Base-by-base conservation (phyloP, 2,329 filamentous ascomycete genomes). In the Fusarium illudens region DNA sequence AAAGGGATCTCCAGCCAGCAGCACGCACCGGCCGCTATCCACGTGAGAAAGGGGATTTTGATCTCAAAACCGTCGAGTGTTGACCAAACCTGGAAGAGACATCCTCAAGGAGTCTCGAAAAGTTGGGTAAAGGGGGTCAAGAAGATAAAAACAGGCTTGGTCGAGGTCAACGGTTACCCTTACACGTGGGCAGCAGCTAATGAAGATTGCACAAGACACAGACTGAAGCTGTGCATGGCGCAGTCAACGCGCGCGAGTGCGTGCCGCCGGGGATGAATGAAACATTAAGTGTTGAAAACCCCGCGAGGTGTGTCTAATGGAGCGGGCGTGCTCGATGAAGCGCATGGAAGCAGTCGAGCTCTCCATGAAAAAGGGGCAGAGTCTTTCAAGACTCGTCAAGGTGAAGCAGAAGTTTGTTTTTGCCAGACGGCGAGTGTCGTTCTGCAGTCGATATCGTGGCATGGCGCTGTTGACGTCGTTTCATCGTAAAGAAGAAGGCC, bases 201-300 rank as follows among this genome's bases (percentile, higher is more conserved):
- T 44, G 20, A 58, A 57, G 32, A n/a, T 53, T 66, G 34, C 55
- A 52, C 52, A 61, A 69, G 58, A 36, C 29, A 57, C 15, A 61
- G 44, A 27, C 32, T 29, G 29, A 37, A 29, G 39, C 61, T 51
- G 53, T 64, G 60, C 68, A 65, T 67, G 64, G 75, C 71, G 75
- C 62, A 71, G 62, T 75, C 75, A 74, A 76, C 67, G 72, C 73
- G 72, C 74, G 66, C 66, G 49, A 55, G 52, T 70, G 65, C 49
- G 66, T 65, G 53, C 55, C 49, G 64, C 69, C 60, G 55, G 65
- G 60, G 58, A 71, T 65, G 62, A 75, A 76, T 59, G 67, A 68
- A 73, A 67, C 42, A 63, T 64, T 55, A 71, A 71, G 30, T 33
- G 63, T 60, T 60, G 52, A 63, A 67, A 71, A 60, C 64, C 63